Percentiles rank a stretch among this genome's conserved stretches.
Conservation (phyloP, 805 yeast genomes). For the Teunomyces cretensis region DNA sequence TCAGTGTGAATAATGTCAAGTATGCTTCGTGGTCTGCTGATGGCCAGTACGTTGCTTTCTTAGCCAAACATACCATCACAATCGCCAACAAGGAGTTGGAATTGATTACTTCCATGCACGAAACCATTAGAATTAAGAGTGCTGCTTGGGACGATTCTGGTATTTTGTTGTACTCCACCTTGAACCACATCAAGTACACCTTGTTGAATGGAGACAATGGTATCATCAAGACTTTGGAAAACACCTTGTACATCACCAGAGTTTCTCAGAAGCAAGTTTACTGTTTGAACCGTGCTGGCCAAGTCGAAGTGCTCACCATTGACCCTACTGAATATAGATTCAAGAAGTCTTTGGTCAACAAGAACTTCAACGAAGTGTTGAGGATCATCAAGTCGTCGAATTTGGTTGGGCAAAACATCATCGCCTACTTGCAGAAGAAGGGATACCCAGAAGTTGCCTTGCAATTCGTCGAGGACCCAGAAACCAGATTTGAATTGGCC, state of each 20-base stretch:
- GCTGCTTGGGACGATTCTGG: slow-evolving; percentile 97
- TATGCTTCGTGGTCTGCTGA: slow-evolving; percentile 88
- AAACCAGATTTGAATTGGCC: slow-evolving; percentile 93
- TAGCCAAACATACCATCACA: slow-evolving; percentile 90
- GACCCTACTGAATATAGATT: slow-evolving; percentile 98
- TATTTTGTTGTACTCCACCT: slow-evolving; percentile 87
- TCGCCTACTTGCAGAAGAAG: slow-evolving; percentile 88
- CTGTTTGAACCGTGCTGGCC: slow-evolving; percentile 83
- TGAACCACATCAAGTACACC: slow-evolving; percentile 93
- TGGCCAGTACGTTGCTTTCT: slow-evolving; percentile 81
- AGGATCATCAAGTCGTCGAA: slow-evolving; percentile 85
- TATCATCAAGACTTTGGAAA: slow-evolving; percentile 86
- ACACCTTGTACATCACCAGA: slow-evolving; percentile 77
- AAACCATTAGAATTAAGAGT: slow-evolving; percentile 93
- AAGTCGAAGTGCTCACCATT: slow-evolving; percentile 71
- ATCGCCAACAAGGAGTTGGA: slow-evolving; percentile 80
- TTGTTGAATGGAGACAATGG: slow-evolving; percentile 94
- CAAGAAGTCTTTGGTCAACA: slow-evolving; percentile 87
- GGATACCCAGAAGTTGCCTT: slow-evolving; percentile 98
- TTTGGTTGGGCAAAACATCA: slow-evolving; percentile 95
- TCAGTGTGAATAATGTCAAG: slow-evolving; percentile 75
- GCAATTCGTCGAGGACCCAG: slow-evolving; percentile 95
- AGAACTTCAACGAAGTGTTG: slow-evolving; percentile 87
- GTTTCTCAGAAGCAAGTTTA: slow-evolving; percentile 71
- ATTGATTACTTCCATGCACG: slow-evolving; percentile 81